These are phyloP conservation scores for Magnolia sinica DNA, from an alignment of 164 flowering plant genomes.

Conservation along the genomic window DNA sequence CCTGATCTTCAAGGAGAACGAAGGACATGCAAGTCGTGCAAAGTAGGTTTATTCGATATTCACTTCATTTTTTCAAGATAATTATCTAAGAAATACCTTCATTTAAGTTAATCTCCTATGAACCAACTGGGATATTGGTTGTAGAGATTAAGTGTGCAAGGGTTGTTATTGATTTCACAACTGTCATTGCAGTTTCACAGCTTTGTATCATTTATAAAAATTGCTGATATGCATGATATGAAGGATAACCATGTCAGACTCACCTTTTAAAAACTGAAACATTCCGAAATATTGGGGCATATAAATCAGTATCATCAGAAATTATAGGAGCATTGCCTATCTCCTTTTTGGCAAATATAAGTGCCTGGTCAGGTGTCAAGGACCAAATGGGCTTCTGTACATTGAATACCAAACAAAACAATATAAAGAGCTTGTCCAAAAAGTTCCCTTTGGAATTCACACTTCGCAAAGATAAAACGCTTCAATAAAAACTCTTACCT, in stretches of 20 bases:
- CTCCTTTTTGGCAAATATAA: conserved; percentile 61
- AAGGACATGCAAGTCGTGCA: neutral
- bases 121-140: neutral
- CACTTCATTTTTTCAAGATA: too few species aligned
- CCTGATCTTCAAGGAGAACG: neutral
- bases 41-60: too few species aligned
- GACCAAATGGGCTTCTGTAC: conserved; percentile 19
- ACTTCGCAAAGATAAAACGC: neutral
- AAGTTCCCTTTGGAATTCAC: neutral
- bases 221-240: neutral
- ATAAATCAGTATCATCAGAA: conserved; percentile 55
- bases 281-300: conserved; percentile 66
- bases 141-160: neutral
- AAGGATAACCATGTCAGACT: conserved; percentile 4
- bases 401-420: conserved; percentile 2
- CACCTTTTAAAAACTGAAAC: conserved; percentile 73
- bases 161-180: neutral
- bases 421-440: neutral
- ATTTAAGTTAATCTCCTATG: too few species aligned
- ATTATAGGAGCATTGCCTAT: conserved; percentile 46
- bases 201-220: neutral
- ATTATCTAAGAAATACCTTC: too few species aligned
- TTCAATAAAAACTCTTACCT: conserved; percentile 30
- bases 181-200: neutral
- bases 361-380: conserved; percentile 62